These are phyloP conservation scores for Solanum bulbocastanum DNA, from an alignment of 257 asterid genomes.

Conservation along the genomic window DNA sequence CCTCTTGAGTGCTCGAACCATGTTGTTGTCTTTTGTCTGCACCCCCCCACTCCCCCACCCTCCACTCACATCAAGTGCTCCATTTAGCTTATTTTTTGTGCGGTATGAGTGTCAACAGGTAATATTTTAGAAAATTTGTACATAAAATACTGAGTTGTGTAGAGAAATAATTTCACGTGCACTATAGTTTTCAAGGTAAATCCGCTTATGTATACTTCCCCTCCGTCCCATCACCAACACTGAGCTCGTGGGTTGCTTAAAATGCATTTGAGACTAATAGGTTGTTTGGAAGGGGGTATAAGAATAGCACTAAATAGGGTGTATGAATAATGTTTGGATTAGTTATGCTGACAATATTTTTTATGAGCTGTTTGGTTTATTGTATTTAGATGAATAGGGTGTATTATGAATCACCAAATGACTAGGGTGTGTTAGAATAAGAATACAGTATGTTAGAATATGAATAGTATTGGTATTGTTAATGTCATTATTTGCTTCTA, in stretches of 20 bases:
- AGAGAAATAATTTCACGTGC: neutral
- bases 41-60: neutral
- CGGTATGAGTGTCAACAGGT: neutral
- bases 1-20: slow-evolving; percentile 11
- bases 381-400: neutral
- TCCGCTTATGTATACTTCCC: neutral
- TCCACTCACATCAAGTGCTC: neutral
- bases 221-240: neutral
- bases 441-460: neutral
- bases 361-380: neutral
- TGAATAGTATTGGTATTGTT: neutral
- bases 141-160: neutral
- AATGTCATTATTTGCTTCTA: neutral
- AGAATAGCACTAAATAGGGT: neutral
- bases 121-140: neutral
- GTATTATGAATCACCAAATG: neutral
- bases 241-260: neutral
- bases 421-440: neutral
- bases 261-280: neutral
- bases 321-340: neutral
- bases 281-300: neutral
- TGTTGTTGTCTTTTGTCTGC: neutral
- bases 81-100: neutral
- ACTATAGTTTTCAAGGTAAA: neutral
- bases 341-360: neutral